Conservation (phyloP, 139 green algal species). For the Pleodorina starrii region DNA sequence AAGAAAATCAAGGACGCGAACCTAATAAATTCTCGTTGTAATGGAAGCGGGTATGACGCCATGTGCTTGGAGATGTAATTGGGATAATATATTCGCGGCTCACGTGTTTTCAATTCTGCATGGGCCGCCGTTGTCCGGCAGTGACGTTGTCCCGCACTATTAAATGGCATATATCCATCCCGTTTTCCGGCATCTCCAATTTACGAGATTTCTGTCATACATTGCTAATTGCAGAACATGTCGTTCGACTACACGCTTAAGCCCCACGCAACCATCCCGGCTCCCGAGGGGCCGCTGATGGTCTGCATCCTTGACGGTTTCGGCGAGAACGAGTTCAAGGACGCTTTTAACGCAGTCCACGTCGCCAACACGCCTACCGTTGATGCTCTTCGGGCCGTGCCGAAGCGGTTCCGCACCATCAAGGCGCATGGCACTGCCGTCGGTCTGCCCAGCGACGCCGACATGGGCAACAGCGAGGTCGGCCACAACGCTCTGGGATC, state of each 20-base stretch:
- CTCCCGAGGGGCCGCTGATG: constrained; percentile 79
- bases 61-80: too few species aligned
- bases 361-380: constrained; percentile 81
- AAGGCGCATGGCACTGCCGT: constrained; percentile 94
- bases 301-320: constrained; percentile 87
- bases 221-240: constrained; percentile 14
- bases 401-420: constrained; percentile 70
- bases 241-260: constrained; percentile 65
- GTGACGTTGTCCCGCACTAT: neutral
- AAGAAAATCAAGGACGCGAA: too few species aligned
- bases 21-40: too few species aligned
- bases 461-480: constrained; percentile 96
- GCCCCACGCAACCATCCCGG: constrained; percentile 74
- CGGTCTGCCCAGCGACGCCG: constrained; percentile 90
- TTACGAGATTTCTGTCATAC: neutral
- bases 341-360: constrained; percentile 89
- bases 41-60: too few species aligned
- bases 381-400: constrained; percentile 76
- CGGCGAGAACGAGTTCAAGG: constrained; percentile 86
- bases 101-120: neutral
- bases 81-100: neutral
- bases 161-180: neutral
- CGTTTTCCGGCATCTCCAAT: neutral
- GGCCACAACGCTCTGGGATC: constrained; percentile 97
- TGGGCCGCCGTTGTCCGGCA: neutral